Conservation (phyloP, 768 basidiomycete species). For the Leucocoprinus sp. region DNA sequence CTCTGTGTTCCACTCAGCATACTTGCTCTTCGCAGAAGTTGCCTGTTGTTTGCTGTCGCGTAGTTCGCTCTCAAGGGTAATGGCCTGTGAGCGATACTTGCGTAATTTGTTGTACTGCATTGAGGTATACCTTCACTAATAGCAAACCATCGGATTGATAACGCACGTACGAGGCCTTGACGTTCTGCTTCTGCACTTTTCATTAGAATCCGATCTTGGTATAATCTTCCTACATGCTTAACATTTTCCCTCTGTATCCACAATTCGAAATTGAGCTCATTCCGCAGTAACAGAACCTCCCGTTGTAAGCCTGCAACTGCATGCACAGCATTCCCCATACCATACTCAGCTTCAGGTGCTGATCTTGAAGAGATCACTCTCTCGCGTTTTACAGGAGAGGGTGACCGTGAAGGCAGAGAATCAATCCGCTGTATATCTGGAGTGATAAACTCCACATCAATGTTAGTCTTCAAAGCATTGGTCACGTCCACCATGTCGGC, state of each 20-base stretch:
- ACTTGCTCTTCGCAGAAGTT: constrained; percentile 64
- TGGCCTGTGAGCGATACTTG: constrained; percentile 65
- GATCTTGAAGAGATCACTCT: not conserved
- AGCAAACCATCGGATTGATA: not conserved
- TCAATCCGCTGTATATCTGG: constrained; percentile 45
- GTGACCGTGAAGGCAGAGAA: constrained; percentile 17
- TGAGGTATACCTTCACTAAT: not conserved
- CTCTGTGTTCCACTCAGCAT: constrained; percentile 77
- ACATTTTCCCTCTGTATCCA: constrained; percentile 79
- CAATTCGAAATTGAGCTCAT: constrained; percentile 79
- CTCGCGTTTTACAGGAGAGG: constrained; percentile 7
- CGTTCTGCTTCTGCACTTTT: constrained; percentile 74
- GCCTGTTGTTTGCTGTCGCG: constrained; percentile 69
- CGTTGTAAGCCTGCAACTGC: constrained; percentile 67
- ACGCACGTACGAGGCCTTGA: constrained; percentile 60
- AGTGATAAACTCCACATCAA: constrained; percentile 53
- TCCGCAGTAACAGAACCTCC: constrained; percentile 65
- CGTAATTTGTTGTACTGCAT: constrained; percentile 73
- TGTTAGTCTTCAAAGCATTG: constrained; percentile 62
- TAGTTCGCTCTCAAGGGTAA: constrained; percentile 58
- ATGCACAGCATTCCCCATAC: constrained; percentile 44
- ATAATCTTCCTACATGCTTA: constrained; percentile 73
- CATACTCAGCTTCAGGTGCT: not conserved
- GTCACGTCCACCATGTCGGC: constrained; percentile 70
- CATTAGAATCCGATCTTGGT: constrained; percentile 64